phyloP scores from a whole-genome alignment of 306 rosid species.

The Cucurbita maxima region DNA sequence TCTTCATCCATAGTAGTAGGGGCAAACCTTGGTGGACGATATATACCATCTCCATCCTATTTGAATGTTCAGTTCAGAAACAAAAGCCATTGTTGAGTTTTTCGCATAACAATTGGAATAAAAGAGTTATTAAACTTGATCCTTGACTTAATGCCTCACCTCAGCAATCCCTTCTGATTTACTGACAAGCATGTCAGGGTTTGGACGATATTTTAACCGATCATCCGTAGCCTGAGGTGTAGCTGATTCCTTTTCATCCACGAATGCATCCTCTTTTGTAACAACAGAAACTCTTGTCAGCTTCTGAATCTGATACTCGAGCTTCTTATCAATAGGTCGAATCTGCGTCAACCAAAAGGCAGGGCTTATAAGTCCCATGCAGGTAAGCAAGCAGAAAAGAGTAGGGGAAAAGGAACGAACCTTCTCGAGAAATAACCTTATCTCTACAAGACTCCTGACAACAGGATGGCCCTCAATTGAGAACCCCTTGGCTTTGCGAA shows the following conservation, averaged over 20 bases:
- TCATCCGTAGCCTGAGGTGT: conserved; percentile 34
- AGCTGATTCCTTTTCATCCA: conserved; percentile 24
- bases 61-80: conserved; percentile 11
- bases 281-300: conserved; percentile 35
- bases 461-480: conserved; percentile 65
- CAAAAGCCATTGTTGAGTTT: background rate
- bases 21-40: conserved; percentile 49
- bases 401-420: conserved; percentile 18
- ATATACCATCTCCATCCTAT: conserved; percentile 37
- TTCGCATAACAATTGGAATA: background rate
- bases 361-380: background rate
- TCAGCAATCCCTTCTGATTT: conserved; percentile 22
- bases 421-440: conserved; percentile 74
- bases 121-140: background rate
- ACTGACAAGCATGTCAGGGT: conserved; percentile 60
- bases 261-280: conserved; percentile 21
- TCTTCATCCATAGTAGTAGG: conserved; percentile 59
- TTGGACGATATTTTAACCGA: conserved; percentile 58
- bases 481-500: conserved; percentile 60
- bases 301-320: conserved; percentile 83
- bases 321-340: conserved; percentile 77
- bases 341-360: conserved; percentile 31
- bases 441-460: conserved; percentile 63
- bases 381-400: background rate
- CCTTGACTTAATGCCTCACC: conserved; percentile 20